Evolutionary conservation across 306 rosid species (phyloP).

Genomic region (Pterocarpus macrocarpus): DNA sequence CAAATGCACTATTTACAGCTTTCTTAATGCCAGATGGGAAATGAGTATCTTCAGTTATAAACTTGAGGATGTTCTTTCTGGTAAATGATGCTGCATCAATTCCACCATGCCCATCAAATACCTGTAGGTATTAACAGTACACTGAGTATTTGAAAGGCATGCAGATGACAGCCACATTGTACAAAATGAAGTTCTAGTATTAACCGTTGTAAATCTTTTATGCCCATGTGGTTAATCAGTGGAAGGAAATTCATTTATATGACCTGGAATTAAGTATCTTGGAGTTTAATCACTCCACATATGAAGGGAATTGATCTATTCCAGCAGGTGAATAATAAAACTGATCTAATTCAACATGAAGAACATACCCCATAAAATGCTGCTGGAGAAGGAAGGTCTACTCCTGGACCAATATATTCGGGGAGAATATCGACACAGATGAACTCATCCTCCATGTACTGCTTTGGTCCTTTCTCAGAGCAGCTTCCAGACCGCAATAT

Average conservation of each 20-base stretch:
- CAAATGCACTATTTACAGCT: conserved; percentile 63
- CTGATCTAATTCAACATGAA: conserved; percentile 18
- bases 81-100: conserved; percentile 68
- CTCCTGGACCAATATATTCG: conserved; percentile 39
- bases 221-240: background rate
- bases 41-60: conserved; percentile 60
- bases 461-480: conserved; percentile 76
- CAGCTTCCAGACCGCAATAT: conserved; percentile 63
- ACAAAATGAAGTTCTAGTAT: background rate
- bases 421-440: conserved; percentile 58
- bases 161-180: background rate
- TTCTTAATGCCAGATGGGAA: conserved; percentile 55
- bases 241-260: background rate
- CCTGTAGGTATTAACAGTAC: conserved; percentile 47
- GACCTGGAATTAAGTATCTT: background rate
- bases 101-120: conserved; percentile 82
- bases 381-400: conserved; percentile 55
- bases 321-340: background rate
- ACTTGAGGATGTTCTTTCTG: conserved; percentile 60
- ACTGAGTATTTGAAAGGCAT: conserved; percentile 24
- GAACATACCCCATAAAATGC: conserved; percentile 79
- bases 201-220: background rate
- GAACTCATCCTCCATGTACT: conserved; percentile 76
- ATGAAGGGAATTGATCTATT: conserved; percentile 19
- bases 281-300: background rate